Percentiles rank a stretch among this genome's conserved stretches.
Evolutionary conservation across 2,329 filamentous ascomycete genomes (phyloP).

Genomic region (Monosporascus ibericus): DNA sequence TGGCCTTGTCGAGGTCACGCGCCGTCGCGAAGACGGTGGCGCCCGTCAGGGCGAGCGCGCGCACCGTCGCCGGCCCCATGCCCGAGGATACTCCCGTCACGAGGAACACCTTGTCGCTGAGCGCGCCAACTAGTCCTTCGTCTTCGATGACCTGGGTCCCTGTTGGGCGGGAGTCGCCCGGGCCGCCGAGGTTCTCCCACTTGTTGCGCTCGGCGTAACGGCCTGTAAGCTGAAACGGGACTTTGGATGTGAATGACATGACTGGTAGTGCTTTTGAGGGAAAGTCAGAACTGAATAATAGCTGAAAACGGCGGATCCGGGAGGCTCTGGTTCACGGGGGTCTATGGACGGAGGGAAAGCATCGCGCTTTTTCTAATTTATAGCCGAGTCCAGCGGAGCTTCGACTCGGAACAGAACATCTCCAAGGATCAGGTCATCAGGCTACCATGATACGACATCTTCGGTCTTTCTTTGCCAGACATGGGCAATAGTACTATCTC

Average conservation of each 20-base stretch:
- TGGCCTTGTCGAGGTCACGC: conserved; percentile 31
- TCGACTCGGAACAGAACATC: too few species aligned
- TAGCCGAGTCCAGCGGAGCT: too few species aligned
- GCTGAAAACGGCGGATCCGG: too few species aligned
- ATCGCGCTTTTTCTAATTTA: too few species aligned
- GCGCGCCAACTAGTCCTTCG: conserved; percentile 25
- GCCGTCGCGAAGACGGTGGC: conserved; percentile 38
- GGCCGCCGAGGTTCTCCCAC: conserved; percentile 20
- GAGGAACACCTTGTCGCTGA: conserved; percentile 30
- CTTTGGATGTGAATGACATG: conserved; percentile 8
- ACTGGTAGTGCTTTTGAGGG: not conserved
- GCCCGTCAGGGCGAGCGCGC: conserved; percentile 36
- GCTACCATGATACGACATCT: not conserved
- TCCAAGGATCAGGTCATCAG: too few species aligned
- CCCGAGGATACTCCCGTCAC: conserved; percentile 36
- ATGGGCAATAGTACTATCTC: too few species aligned
- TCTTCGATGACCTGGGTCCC: conserved; percentile 30
- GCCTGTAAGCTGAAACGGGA: conserved; percentile 15
- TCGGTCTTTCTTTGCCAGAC: not conserved
- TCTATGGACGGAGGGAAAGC: too few species aligned
- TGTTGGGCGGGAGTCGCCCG: conserved; percentile 32
- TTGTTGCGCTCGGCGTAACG: conserved; percentile 16
- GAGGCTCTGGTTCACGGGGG: too few species aligned
- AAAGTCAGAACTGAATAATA: not conserved
- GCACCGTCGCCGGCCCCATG: conserved; percentile 34